Evolutionary conservation across 1,284 basidiomycete genomes (phyloP).

Genomic region (Moniliella sp.): DNA sequence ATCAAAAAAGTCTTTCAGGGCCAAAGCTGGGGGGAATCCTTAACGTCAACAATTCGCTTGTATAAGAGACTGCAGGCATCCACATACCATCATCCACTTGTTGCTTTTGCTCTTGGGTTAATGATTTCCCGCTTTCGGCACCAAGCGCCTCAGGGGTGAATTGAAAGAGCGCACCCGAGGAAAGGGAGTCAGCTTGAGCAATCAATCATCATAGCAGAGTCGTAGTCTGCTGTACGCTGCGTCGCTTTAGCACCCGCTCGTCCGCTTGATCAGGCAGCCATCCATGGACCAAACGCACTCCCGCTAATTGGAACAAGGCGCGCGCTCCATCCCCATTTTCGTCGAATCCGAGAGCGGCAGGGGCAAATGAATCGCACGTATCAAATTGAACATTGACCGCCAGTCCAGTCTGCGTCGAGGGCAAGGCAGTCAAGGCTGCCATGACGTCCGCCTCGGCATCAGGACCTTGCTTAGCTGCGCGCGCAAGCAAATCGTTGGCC

Average conservation of each 20-base stretch:
- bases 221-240: too few relatives aligned
- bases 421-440: conserved; percentile 57
- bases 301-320: conserved; percentile 58
- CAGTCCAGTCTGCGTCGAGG: conserved; percentile 50
- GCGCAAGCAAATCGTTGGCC: conserved; percentile 52
- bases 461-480: conserved; percentile 21
- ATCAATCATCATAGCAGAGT: too few relatives aligned
- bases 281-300: conserved; percentile 61
- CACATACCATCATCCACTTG: too few relatives aligned
- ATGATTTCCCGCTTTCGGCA: not conserved
- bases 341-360: conserved; percentile 35
- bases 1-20: conserved; percentile 41
- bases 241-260: too few relatives aligned
- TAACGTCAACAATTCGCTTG: not conserved
- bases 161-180: conserved; percentile 38
- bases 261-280: conserved; percentile 67
- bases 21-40: conserved; percentile 5
- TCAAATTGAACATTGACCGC: conserved; percentile 17
- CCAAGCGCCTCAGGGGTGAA: not conserved
- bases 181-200: too few relatives aligned
- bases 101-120: not conserved
- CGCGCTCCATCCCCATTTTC: conserved; percentile 43
- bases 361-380: conserved; percentile 10
- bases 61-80: not conserved
- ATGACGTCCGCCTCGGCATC: conserved; percentile 43